Base-by-base conservation (phyloP, 75 land plant species). In the Isoetes taiwanensis region DNA sequence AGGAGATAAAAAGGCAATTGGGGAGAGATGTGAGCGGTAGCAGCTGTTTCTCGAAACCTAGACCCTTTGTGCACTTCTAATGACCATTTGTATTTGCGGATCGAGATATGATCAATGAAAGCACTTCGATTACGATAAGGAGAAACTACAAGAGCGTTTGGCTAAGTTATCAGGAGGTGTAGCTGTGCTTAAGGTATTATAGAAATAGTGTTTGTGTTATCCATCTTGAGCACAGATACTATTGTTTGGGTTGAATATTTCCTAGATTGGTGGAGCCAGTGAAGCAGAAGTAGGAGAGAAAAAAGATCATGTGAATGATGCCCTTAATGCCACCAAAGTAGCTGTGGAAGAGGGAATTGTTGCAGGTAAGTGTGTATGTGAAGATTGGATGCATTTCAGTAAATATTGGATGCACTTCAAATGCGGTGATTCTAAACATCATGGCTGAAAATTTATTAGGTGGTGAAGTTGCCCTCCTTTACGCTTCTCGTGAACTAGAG, bases 61-160 rank as follows among this genome's bases (percentile, higher is more conserved):
- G 14, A 9, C 9, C 9, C 14, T 37, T 14, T 37, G 39, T 14
- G 38, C 39, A 14, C 9, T 14, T 37, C 39, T 37, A 37, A 9
- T 14, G 9, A 14, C 9, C 38, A 14, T 14, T 14, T 9, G 9
- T 37, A 37, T 37, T 37, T 9, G 11, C 9, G 38, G 14, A 9
- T n/a, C 16, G 50, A 46, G 50, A 46, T 6, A 4, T 23, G 16
- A 23, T 46, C 4, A 46, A 46, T 16, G 6, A 6, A 3, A 19
- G n/a, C 50, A 46, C 50, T 6, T 46, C 50, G 50, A 46, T 23
- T 46, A 46, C 16, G 50, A 46, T 23, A 46, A n/a, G 50, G 50
- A 46, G 16, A 46, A 46, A n/a, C 50, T 46, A 23, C 25, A 46
- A 23, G 50, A 46, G 50, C 50, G 50, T 46, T 46, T 46, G 50